Conservation (phyloP, 2,329 filamentous ascomycete species). For the Stagonosporopsis rhizophila region DNA sequence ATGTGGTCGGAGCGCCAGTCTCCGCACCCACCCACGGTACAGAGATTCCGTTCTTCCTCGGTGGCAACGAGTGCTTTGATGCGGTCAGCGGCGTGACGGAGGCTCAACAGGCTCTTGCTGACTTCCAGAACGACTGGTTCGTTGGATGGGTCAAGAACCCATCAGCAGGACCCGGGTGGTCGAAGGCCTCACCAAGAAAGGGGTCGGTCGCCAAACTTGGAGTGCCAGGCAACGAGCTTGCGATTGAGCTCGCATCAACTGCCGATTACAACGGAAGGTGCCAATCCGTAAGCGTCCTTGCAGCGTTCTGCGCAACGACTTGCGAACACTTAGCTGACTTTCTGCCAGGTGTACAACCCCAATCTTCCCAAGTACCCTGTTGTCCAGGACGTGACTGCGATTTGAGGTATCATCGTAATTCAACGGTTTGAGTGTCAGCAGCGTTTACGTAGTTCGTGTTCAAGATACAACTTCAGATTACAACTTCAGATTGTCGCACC, state of each 20-base stretch:
- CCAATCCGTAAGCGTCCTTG: slow-evolving; percentile 32
- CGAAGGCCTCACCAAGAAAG: slow-evolving; percentile 38
- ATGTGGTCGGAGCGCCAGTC: slow-evolving; percentile 44
- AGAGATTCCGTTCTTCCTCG: slow-evolving; percentile 57
- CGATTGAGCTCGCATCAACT: slow-evolving; percentile 36
- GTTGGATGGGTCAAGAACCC: slow-evolving; percentile 57
- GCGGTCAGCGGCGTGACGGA: slow-evolving; percentile 45
- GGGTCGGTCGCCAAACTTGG: slow-evolving; percentile 46
- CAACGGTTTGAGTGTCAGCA: not conserved
- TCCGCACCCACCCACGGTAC: slow-evolving; percentile 50
- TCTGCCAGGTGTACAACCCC: slow-evolving; percentile 27
- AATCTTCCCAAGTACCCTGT: slow-evolving; percentile 33
- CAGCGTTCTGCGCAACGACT: too few relatives aligned
- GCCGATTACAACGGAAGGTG: slow-evolving; percentile 47
- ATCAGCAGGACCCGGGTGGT: slow-evolving; percentile 53
- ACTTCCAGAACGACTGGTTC: slow-evolving; percentile 54
- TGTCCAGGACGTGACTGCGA: slow-evolving; percentile 20
- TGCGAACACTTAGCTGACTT: not conserved
- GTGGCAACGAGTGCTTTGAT: slow-evolving; percentile 55
- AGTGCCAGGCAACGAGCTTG: slow-evolving; percentile 46
- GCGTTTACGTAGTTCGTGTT: not conserved
- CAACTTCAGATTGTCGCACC: not conserved
- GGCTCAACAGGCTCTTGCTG: slow-evolving; percentile 52
- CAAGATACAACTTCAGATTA: too few relatives aligned
- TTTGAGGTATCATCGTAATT: not conserved